Evolutionary conservation across 1,139 yeast species (phyloP).

Genomic region (Groenewaldozyma sp.): DNA sequence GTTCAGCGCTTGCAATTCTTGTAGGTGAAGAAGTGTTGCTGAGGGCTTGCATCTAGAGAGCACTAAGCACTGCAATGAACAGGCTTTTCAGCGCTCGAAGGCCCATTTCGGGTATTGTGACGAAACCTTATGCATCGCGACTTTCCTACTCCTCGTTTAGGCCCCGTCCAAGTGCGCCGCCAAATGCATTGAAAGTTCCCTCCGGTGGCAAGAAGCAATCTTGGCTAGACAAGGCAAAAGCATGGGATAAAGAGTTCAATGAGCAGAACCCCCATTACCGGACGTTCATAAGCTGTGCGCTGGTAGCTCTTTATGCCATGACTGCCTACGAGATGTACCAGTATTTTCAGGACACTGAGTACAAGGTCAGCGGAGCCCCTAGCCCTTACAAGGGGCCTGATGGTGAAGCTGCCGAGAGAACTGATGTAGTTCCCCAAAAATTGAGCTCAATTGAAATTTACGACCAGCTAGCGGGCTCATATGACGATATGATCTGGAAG

Average conservation of each 20-base stretch:
- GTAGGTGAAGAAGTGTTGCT: too few species aligned
- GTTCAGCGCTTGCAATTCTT: too few species aligned
- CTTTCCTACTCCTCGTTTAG: too few species aligned
- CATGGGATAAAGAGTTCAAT: conserved; percentile 1
- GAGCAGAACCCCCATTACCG: conserved; percentile 5
- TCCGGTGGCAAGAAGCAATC: not conserved
- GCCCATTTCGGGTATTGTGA: too few species aligned
- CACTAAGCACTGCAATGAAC: too few species aligned
- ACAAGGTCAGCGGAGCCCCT: conserved; percentile 29
- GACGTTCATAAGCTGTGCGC: conserved; percentile 2
- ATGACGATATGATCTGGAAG: conserved; percentile 74
- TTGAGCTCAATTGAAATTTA: conserved; percentile 79
- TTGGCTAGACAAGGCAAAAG: conserved; percentile 4
- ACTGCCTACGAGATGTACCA: conserved; percentile 25
- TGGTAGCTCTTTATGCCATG: conserved; percentile 22
- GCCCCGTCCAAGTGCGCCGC: too few species aligned
- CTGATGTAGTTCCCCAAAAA: conserved; percentile 39
- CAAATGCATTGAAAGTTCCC: too few species aligned
- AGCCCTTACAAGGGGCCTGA: conserved; percentile 25
- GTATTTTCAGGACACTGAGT: conserved; percentile 29
- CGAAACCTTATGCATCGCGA: too few species aligned
- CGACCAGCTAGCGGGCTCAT: conserved; percentile 67
- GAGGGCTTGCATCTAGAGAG: too few species aligned
- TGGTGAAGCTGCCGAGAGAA: conserved; percentile 13
- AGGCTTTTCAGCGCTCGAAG: too few species aligned